Conservation (phyloP, 345 rosid genomes). For the Laguncularia racemosa region DNA sequence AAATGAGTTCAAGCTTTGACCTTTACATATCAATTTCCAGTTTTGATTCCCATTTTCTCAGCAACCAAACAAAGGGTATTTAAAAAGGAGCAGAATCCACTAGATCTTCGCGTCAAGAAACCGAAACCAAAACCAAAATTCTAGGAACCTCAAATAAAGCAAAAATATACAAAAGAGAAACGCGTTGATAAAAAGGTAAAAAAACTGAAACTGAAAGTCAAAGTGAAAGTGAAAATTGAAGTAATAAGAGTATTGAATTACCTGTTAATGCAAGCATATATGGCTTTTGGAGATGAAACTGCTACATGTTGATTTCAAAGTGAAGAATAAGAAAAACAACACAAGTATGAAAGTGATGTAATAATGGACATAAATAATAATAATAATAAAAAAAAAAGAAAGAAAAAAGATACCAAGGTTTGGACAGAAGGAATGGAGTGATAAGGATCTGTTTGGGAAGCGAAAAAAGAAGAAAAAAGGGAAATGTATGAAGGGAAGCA, state of each 20-base stretch:
- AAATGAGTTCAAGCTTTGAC: too few relatives aligned
- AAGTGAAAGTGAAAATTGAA: neutral
- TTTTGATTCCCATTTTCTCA: neutral
- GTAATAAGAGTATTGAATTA: neutral
- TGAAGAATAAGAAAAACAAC: too few relatives aligned
- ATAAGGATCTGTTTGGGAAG: neutral
- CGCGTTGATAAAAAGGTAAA: neutral
- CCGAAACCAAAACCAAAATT: neutral
- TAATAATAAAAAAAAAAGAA: too few relatives aligned
- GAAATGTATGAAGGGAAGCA: slow-evolving; percentile 2
- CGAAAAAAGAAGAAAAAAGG: neutral
- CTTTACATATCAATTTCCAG: neutral
- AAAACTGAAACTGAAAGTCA: neutral
- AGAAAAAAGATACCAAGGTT: too few relatives aligned
- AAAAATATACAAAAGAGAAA: too few relatives aligned
- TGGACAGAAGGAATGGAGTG: too few relatives aligned
- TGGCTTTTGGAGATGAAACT: neutral
- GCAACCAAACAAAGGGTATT: neutral
- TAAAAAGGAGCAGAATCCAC: neutral
- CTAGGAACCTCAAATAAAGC: neutral
- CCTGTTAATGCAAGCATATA: slow-evolving; percentile 8
- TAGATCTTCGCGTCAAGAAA: neutral
- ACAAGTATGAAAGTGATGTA: too few relatives aligned
- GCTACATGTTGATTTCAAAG: too few relatives aligned
- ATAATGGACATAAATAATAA: too few relatives aligned